These are phyloP conservation scores for Boletus pseudo-olivaceus DNA, from an alignment of 768 basidiomycete species.

Conservation along the genomic window DNA sequence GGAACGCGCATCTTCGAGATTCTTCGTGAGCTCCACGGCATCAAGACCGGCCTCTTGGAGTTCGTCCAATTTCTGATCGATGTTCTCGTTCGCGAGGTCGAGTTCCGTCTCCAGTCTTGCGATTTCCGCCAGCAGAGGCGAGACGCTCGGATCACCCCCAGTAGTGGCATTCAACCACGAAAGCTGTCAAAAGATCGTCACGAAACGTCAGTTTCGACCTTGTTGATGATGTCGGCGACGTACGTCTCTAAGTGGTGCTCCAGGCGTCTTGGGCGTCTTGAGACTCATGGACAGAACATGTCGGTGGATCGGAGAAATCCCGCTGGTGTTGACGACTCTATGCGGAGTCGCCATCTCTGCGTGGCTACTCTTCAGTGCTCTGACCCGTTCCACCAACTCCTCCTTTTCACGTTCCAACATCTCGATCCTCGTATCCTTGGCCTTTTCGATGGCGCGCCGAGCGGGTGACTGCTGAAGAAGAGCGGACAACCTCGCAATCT, in stretches of 20 bases:
- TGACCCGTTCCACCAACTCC: conserved; percentile 69
- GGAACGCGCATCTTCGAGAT: conserved; percentile 66
- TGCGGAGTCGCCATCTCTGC: conserved; percentile 56
- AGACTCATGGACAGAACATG: conserved; percentile 67
- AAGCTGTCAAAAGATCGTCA: conserved; percentile 40
- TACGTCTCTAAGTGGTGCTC: conserved; percentile 75
- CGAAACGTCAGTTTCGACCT: conserved; percentile 5
- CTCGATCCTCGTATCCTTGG: conserved; percentile 72
- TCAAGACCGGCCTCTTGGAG: conserved; percentile 79
- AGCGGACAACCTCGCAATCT: conserved; percentile 67
- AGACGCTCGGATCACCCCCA: conserved; percentile 46
- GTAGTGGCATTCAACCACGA: conserved; percentile 69
- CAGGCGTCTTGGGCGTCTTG: conserved; percentile 71
- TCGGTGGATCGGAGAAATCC: conserved; percentile 75
- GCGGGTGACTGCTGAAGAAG: conserved; percentile 70
- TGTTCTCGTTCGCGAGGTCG: conserved; percentile 74
- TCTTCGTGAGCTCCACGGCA: conserved; percentile 65
- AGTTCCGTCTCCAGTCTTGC: conserved; percentile 70
- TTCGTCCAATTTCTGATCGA: conserved; percentile 85
- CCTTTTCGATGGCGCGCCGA: conserved; percentile 72
- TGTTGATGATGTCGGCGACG: conserved; percentile 21
- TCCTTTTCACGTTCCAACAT: conserved; percentile 74
- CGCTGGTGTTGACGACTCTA: conserved; percentile 50
- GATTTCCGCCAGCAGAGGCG: conserved; percentile 71
- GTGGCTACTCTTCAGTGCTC: conserved; percentile 49